phyloP scores from a whole-genome alignment of 768 basidiomycete genomes.

The Tricholoma sp. region DNA sequence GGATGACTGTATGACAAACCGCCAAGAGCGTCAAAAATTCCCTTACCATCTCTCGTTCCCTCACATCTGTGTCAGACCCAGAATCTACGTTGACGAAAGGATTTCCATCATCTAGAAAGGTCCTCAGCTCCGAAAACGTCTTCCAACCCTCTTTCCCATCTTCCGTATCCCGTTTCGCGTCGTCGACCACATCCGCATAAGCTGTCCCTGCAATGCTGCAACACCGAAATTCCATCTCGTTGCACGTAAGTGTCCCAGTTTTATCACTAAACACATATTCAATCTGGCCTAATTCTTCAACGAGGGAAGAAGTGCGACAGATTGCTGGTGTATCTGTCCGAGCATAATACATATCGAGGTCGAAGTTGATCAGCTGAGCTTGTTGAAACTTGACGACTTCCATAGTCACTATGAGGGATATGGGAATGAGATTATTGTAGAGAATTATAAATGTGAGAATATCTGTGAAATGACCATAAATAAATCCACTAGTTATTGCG shows the following conservation, averaged over 20 bases:
- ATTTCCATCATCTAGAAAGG: constrained; percentile 47
- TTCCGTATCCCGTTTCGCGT: constrained; percentile 63
- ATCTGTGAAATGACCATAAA: constrained; percentile 43
- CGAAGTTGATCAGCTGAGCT: constrained; percentile 94
- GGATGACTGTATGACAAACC: constrained; percentile 98
- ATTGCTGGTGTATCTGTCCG: constrained; percentile 94
- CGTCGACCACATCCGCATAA: constrained; percentile 90
- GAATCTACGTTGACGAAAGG: constrained; percentile 54
- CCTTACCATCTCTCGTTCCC: constrained; percentile 49
- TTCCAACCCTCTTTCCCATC: constrained; percentile 63
- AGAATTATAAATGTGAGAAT: constrained; percentile 97
- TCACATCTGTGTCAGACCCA: constrained; percentile 24
- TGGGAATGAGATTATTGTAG: constrained; percentile 98
- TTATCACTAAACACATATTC: constrained; percentile 96
- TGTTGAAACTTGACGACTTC: constrained; percentile 99
- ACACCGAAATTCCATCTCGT: constrained; percentile 97
- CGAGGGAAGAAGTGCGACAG: constrained; percentile 95
- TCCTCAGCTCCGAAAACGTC: constrained; percentile 72
- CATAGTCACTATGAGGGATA: constrained; percentile 99
- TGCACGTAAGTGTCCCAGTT: constrained; percentile 92
- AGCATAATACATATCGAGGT: constrained; percentile 97
- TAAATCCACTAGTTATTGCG: constrained; percentile 9
- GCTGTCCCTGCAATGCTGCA: constrained; percentile 85
- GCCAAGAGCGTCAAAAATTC: constrained; percentile 83
- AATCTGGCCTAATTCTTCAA: constrained; percentile 98